Percentiles rank a stretch among this genome's conserved stretches.
Evolutionary conservation across 2,329 filamentous ascomycete genomes (phyloP).

Genomic region (Alternaria sp.): DNA sequence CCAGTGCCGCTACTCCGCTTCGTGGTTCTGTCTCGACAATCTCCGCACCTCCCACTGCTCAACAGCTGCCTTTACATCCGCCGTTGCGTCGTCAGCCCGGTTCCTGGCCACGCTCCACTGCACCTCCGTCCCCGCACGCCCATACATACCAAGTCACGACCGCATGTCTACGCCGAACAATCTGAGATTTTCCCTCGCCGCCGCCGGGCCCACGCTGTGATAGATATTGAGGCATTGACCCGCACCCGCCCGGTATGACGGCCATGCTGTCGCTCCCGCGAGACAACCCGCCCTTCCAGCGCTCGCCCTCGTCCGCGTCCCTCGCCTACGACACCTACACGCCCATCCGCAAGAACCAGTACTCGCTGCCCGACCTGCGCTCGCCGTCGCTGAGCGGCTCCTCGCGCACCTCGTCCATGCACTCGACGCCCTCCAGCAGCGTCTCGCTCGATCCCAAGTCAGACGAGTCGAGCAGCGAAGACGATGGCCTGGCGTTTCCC

Average conservation of each 20-base stretch:
- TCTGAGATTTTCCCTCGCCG: conserved; percentile 30
- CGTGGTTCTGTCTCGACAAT: conserved; percentile 4
- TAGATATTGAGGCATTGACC: conserved; percentile 31
- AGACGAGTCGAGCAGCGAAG: conserved; percentile 52
- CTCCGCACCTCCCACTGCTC: conserved; percentile 1
- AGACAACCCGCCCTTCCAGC: conserved; percentile 45
- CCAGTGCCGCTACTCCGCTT: background rate
- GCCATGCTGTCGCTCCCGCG: conserved; percentile 49
- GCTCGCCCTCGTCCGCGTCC: conserved; percentile 53
- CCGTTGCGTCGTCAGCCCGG: conserved; percentile 7
- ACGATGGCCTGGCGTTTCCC: conserved; percentile 55
- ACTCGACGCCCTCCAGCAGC: conserved; percentile 69
- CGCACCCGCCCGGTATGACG: conserved; percentile 37
- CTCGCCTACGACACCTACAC: conserved; percentile 51
- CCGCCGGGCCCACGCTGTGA: conserved; percentile 33
- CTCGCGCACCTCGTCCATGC: conserved; percentile 60
- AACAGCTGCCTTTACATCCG: background rate
- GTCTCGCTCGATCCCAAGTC: conserved; percentile 66
- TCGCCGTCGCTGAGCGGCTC: conserved; percentile 41
- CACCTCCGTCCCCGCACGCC: conserved; percentile 3
- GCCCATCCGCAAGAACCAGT: conserved; percentile 42
- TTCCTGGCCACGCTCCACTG: conserved; percentile 18
- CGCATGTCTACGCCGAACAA: conserved; percentile 43
- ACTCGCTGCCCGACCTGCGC: conserved; percentile 47
- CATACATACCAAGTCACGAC: conserved; percentile 18